phyloP scores from a whole-genome alignment of 1,139 yeast genomes.

The Blastobotrys proliferans region DNA sequence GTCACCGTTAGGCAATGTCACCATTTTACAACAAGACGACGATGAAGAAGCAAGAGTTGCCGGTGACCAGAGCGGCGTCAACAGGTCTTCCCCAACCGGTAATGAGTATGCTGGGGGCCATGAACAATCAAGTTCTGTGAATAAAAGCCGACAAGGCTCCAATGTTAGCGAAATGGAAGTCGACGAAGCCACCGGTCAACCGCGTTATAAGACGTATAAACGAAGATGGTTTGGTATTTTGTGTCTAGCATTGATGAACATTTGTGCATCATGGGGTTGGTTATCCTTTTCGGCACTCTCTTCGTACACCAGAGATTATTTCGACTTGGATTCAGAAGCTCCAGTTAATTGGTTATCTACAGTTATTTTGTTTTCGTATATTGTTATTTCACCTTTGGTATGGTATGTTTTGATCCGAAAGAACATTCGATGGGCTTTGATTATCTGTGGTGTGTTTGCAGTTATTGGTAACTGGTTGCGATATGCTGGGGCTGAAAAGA shows the following conservation, averaged over 20 bases:
- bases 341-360: conserved; percentile 39
- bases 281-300: conserved; percentile 36
- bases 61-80: no score
- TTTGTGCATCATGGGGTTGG: conserved; percentile 37
- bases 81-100: not conserved
- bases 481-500: conserved; percentile 30
- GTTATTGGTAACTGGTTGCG: conserved; percentile 34
- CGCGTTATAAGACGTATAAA: conserved; percentile 28
- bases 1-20: not conserved
- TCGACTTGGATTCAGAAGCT: conserved; percentile 25
- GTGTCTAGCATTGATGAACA: conserved; percentile 31
- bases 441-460: conserved; percentile 27
- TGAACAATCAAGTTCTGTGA: conserved; percentile 7
- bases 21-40: not conserved
- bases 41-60: no score
- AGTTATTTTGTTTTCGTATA: conserved; percentile 33
- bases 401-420: conserved; percentile 25
- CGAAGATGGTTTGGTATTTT: conserved; percentile 36
- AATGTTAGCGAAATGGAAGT: conserved; percentile 8
- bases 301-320: conserved; percentile 25
- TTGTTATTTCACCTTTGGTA: conserved; percentile 31
- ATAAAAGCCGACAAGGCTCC: conserved; percentile 2
- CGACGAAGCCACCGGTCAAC: not conserved
- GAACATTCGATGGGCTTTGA: conserved; percentile 27
- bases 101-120: not conserved